Conservation (phyloP, 2,329 filamentous ascomycete genomes). For the Botrytis hyacinthi region DNA sequence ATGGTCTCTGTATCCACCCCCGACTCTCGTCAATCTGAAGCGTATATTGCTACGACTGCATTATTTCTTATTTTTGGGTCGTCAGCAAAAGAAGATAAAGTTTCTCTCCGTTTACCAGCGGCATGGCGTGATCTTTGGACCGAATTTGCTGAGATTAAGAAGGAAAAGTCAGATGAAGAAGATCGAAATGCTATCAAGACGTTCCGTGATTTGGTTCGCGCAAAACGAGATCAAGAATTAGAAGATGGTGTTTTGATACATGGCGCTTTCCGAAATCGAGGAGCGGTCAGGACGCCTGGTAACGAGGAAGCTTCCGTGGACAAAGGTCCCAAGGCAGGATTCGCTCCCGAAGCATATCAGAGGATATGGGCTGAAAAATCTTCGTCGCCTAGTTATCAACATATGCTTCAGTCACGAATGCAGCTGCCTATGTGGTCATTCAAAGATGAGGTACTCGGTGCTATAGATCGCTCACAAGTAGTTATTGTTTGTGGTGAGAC, state of each 20-base stretch:
- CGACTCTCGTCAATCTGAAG: conserved; percentile 78
- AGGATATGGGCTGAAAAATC: conserved; percentile 68
- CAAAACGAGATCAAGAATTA: conserved; percentile 65
- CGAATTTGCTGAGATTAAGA: conserved; percentile 71
- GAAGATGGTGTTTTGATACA: conserved; percentile 74
- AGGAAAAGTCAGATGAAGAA: conserved; percentile 63
- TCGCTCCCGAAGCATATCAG: conserved; percentile 46
- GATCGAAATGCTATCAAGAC: conserved; percentile 69
- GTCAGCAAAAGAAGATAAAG: conserved; percentile 82
- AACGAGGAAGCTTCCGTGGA: conserved; percentile 45
- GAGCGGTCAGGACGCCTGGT: conserved; percentile 48
- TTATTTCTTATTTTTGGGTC: conserved; percentile 78
- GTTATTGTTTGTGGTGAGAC: conserved; percentile 96
- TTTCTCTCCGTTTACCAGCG: conserved; percentile 72
- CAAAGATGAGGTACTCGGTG: conserved; percentile 70
- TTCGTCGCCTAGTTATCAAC: conserved; percentile 47
- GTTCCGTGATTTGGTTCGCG: conserved; percentile 67
- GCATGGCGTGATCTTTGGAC: conserved; percentile 84
- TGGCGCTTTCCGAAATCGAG: conserved; percentile 69
- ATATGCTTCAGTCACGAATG: conserved; percentile 56
- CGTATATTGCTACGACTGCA: conserved; percentile 76
- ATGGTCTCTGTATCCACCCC: conserved; percentile 75
- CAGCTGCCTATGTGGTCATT: conserved; percentile 90
- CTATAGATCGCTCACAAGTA: conserved; percentile 77
- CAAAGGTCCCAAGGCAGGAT: conserved; percentile 36